Evolutionary conservation across 2,329 filamentous ascomycete genomes (phyloP).

Genomic region (Tolypocladium tundrense): DNA sequence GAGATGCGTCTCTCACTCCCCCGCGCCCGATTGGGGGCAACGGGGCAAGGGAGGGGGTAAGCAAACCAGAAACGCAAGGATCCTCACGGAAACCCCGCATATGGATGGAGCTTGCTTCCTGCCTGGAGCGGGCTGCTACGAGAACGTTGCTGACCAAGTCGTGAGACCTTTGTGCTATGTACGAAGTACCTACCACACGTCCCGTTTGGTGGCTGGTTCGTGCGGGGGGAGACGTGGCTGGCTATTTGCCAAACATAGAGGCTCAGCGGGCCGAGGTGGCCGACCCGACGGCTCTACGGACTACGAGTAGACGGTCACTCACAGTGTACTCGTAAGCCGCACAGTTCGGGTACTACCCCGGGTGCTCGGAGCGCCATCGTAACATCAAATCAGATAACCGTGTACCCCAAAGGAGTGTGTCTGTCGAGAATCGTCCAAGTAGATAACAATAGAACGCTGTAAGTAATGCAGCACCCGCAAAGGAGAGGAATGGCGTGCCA

Average conservation of each 20-base stretch:
- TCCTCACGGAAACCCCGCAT: neutral
- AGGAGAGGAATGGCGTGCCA: neutral
- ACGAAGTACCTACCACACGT: neutral
- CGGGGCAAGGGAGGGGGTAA: neutral
- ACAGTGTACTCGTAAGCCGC: neutral
- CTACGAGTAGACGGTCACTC: neutral
- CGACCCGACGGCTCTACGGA: neutral
- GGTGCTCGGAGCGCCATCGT: neutral
- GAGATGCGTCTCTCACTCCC: neutral
- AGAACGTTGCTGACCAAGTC: neutral
- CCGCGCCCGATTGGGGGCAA: neutral
- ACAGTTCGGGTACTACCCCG: neutral
- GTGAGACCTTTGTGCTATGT: neutral
- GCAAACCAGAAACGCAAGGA: neutral
- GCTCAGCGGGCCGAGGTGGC: neutral
- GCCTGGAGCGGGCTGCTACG: neutral
- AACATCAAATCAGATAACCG: neutral
- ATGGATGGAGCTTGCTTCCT: neutral
- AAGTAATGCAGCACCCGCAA: neutral
- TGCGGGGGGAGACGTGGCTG: neutral
- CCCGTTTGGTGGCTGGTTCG: neutral
- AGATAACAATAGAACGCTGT: neutral
- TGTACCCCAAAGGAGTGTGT: neutral
- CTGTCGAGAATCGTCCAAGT: neutral
- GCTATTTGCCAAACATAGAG: neutral